A percentile compares a stretch with the other conserved stretches of the same genome.
These are phyloP conservation scores for Aspergillus panamensis DNA, from an alignment of 495 filamentous ascomycete species.

Conservation along the genomic window DNA sequence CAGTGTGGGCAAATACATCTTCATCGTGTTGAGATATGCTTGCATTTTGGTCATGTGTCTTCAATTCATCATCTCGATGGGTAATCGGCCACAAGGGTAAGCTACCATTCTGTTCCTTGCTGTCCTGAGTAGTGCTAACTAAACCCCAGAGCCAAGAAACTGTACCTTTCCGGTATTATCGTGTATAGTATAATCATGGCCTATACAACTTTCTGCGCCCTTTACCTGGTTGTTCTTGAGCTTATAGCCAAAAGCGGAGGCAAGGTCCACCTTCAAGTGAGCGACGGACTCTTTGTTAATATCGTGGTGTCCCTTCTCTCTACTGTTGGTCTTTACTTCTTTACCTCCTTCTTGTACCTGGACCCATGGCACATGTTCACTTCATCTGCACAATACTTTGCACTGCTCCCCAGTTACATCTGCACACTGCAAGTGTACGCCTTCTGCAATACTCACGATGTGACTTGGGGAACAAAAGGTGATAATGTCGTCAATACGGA, in stretches of 20 bases:
- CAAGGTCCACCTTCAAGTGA: constrained; percentile 52
- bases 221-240: constrained; percentile 83
- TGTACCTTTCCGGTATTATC: constrained; percentile 85
- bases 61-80: constrained; percentile 98
- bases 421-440: constrained; percentile 98
- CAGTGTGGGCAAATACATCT: constrained; percentile 78
- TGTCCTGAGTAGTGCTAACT: neutral
- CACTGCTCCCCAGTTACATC: constrained; percentile 88
- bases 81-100: constrained; percentile 92
- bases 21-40: constrained; percentile 77
- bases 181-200: constrained; percentile 91
- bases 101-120: constrained; percentile 8
- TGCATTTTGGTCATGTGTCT: constrained; percentile 84
- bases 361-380: constrained; percentile 99
- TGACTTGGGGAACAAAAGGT: constrained; percentile 98
- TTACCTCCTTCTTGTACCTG: constrained; percentile 92
- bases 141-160: constrained; percentile 64
- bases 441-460: constrained; percentile 99
- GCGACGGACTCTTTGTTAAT: constrained; percentile 90
- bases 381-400: constrained; percentile 86
- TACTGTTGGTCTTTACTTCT: constrained; percentile 91
- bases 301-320: constrained; percentile 85
- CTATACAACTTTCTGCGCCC: constrained; percentile 83
- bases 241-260: constrained; percentile 52
- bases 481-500: constrained; percentile 93